These are phyloP conservation scores for Selenicereus undatus DNA, from an alignment of 148 eudicot genomes.

Conservation along the genomic window DNA sequence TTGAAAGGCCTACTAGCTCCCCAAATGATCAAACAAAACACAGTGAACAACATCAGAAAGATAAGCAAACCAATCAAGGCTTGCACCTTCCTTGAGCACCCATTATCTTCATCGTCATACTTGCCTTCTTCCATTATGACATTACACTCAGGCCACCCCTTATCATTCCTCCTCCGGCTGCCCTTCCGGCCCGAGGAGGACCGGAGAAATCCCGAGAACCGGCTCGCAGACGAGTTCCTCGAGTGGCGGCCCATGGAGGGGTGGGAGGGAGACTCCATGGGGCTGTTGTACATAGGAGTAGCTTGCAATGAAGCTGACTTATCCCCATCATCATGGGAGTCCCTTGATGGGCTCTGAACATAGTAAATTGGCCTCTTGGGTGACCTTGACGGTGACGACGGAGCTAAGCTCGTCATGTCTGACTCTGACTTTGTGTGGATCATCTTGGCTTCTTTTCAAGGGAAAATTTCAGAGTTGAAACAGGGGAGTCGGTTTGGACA, in stretches of 20 bases:
- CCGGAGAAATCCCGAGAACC: conserved; percentile 92
- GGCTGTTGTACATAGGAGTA: conserved; percentile 65
- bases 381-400: conserved; percentile 88
- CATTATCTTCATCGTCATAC: conserved; percentile 64
- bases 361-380: conserved; percentile 78
- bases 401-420: conserved; percentile 79
- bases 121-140: conserved; percentile 87
- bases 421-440: conserved; percentile 81
- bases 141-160: conserved; percentile 98
- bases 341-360: conserved; percentile 92
- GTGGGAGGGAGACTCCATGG: conserved; percentile 87
- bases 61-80: conserved; percentile 46
- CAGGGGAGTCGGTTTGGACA: not conserved
- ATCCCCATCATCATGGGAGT: conserved; percentile 94
- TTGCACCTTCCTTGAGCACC: conserved; percentile 54
- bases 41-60: conserved; percentile 59
- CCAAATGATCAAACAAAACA: conserved; percentile 91
- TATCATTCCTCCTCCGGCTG: conserved; percentile 58
- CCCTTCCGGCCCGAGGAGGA: conserved; percentile 85
- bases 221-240: conserved; percentile 78
- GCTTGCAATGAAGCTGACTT: conserved; percentile 75
- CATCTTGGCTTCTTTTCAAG: conserved; percentile 33
- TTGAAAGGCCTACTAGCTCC: conserved; percentile 78
- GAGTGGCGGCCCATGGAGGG: conserved; percentile 90
- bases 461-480: not conserved